These are phyloP conservation scores for Prunus padus DNA, from an alignment of 306 rosid species.

Conservation along the genomic window DNA sequence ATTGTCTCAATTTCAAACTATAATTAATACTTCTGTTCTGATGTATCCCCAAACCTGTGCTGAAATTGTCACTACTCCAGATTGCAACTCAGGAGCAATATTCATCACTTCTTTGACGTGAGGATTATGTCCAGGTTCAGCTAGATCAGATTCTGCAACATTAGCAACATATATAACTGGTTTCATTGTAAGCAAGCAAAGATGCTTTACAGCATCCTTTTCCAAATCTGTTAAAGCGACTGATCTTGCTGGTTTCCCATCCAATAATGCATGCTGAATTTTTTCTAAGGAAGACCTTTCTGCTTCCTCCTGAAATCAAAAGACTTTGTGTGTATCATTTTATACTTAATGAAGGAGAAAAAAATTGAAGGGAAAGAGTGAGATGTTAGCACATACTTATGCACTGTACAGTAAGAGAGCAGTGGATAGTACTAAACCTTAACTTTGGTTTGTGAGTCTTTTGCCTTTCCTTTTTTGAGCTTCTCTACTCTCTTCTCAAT, in stretches of 20 bases:
- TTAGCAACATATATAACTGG: constrained; percentile 87
- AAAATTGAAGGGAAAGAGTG: not conserved
- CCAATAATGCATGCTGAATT: constrained; percentile 74
- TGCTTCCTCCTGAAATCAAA: constrained; percentile 69
- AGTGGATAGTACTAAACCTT: constrained; percentile 47
- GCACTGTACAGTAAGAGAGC: not conserved
- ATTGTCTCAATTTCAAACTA: not conserved
- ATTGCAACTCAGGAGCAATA: constrained; percentile 75
- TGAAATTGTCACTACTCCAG: constrained; percentile 84
- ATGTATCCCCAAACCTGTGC: constrained; percentile 66
- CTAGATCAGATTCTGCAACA: constrained; percentile 89
- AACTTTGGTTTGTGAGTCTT: constrained; percentile 72
- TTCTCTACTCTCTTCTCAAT: constrained; percentile 92
- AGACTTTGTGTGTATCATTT: not conserved
- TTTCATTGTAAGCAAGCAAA: constrained; percentile 91
- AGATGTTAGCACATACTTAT: constrained; percentile 8
- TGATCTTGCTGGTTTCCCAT: constrained; percentile 94
- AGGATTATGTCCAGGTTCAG: constrained; percentile 63
- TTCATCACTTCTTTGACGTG: constrained; percentile 60
- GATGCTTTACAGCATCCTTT: constrained; percentile 73
- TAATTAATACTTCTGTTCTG: not conserved
- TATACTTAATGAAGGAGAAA: not conserved
- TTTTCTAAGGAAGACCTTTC: constrained; percentile 83
- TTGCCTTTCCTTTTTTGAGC: constrained; percentile 86
- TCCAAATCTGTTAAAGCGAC: constrained; percentile 77